phyloP scores from a whole-genome alignment of 805 yeast species.

The Nakazawaea holstii region DNA sequence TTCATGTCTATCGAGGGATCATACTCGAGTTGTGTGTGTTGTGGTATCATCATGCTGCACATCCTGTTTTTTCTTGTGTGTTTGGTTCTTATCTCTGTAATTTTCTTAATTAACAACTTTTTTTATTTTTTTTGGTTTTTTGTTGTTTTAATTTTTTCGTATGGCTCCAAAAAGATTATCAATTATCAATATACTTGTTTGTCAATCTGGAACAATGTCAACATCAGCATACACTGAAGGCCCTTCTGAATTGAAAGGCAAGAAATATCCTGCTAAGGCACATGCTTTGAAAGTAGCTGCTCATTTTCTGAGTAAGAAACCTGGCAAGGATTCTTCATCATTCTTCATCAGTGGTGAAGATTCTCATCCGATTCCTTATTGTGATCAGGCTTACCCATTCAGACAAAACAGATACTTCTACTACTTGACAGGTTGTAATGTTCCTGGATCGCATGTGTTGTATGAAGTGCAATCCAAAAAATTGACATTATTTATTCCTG shows the following conservation, averaged over 20 bases:
- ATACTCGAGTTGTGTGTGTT: constrained; percentile 19
- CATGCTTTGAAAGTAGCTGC: constrained; percentile 56
- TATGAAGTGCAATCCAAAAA: constrained; percentile 49
- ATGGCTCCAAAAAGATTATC: neutral
- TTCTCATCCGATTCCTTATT: constrained; percentile 57
- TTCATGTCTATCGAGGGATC: constrained; percentile 24
- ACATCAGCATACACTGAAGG: constrained; percentile 3
- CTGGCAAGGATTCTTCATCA: constrained; percentile 12
- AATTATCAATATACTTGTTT: neutral
- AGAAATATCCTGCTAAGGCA: constrained; percentile 76
- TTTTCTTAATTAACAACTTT: neutral
- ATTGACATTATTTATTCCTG: constrained; percentile 72
- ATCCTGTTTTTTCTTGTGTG: neutral
- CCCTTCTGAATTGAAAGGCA: constrained; percentile 19
- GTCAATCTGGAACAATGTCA: neutral
- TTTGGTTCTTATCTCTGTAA: neutral
- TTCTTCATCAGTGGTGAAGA: constrained; percentile 60
- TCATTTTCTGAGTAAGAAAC: constrained; percentile 22
- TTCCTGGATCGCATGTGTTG: constrained; percentile 70
- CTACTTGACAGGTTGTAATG: constrained; percentile 77
- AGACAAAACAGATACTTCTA: constrained; percentile 91
- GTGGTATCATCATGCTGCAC: constrained; percentile 8
- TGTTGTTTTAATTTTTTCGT: too few relatives aligned
- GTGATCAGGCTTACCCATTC: constrained; percentile 73
- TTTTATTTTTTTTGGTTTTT: too few relatives aligned